Conservation (phyloP, 1,284 basidiomycete genomes). For the Ganoderma meredithae region DNA sequence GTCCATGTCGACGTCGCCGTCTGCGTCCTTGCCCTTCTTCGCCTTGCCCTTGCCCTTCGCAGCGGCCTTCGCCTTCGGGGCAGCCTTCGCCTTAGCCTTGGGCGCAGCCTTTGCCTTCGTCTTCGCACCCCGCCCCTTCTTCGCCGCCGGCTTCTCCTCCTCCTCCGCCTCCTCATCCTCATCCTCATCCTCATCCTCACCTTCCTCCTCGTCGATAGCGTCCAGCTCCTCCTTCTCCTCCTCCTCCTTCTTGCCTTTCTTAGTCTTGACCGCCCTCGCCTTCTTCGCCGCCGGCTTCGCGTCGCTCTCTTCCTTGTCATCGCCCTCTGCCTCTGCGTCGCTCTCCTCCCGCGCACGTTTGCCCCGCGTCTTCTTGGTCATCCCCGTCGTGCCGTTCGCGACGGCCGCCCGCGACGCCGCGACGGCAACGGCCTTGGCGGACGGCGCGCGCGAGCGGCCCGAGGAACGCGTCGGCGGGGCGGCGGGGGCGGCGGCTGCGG, state of each 20-base stretch:
- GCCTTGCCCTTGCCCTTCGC: constrained; percentile 14
- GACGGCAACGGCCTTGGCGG: constrained; percentile 36
- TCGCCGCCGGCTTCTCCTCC: constrained; percentile 22
- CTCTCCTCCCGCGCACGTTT: constrained; percentile 38
- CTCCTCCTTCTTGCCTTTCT: constrained; percentile 39
- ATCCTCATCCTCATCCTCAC: constrained; percentile 28
- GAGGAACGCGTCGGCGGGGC: constrained; percentile 28
- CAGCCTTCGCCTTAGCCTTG: constrained; percentile 12
- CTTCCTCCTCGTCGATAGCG: constrained; percentile 31
- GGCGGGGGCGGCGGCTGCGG: constrained; percentile 24
- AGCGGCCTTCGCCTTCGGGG: constrained; percentile 24
- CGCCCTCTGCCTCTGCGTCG: constrained; percentile 31
- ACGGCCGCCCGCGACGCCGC: constrained; percentile 26
- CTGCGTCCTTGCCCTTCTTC: constrained; percentile 33
- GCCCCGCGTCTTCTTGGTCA: constrained; percentile 32
- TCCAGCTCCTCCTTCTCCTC: constrained; percentile 37
- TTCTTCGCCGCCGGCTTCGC: constrained; percentile 16
- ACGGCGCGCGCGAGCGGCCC: constrained; percentile 32
- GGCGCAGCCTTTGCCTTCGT: constrained; percentile 37
- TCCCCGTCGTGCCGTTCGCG: constrained; percentile 23
- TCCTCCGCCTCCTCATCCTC: constrained; percentile 30
- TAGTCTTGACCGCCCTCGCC: constrained; percentile 7
- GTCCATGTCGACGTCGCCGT: constrained; percentile 28
- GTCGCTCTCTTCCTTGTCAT: constrained; percentile 24
- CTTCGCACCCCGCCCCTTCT: constrained; percentile 13